These are phyloP conservation scores for Phialophora verrucosa DNA, from an alignment of 2,329 filamentous ascomycete species.

Conservation along the genomic window DNA sequence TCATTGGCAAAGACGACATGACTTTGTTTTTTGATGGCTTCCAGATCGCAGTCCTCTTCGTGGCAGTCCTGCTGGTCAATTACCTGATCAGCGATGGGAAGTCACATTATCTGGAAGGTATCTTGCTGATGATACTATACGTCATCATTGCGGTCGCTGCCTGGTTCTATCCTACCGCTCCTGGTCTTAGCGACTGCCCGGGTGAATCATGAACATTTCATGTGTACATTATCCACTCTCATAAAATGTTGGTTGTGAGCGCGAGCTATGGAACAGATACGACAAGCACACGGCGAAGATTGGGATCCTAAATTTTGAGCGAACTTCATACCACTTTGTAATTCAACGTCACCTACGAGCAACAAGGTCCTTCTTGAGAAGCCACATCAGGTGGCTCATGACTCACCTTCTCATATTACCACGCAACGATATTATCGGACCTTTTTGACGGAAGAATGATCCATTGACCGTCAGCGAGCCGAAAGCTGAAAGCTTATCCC, in stretches of 20 bases:
- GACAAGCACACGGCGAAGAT: background rate
- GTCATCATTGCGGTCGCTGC: conserved; percentile 64
- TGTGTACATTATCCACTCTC: conserved; percentile 4
- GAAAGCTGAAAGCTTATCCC: background rate
- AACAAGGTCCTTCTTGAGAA: background rate
- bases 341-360: background rate
- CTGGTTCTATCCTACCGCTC: conserved; percentile 39
- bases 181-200: conserved; percentile 35
- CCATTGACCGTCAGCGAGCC: background rate
- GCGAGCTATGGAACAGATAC: background rate
- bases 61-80: conserved; percentile 61
- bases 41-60: conserved; percentile 73
- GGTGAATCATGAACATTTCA: conserved; percentile 2
- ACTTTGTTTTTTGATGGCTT: conserved; percentile 86
- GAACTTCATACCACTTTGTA: conserved; percentile 6
- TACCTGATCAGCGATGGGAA: conserved; percentile 68
- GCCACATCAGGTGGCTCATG: background rate
- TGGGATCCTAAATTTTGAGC: background rate
- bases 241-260: background rate
- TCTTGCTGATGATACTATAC: conserved; percentile 65
- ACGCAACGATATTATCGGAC: background rate
- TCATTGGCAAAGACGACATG: conserved; percentile 65
- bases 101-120: conserved; percentile 65
- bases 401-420: background rate
- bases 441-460: background rate